These are phyloP conservation scores for Drosera capensis DNA, from an alignment of 148 eudicot genomes.

Conservation along the genomic window DNA sequence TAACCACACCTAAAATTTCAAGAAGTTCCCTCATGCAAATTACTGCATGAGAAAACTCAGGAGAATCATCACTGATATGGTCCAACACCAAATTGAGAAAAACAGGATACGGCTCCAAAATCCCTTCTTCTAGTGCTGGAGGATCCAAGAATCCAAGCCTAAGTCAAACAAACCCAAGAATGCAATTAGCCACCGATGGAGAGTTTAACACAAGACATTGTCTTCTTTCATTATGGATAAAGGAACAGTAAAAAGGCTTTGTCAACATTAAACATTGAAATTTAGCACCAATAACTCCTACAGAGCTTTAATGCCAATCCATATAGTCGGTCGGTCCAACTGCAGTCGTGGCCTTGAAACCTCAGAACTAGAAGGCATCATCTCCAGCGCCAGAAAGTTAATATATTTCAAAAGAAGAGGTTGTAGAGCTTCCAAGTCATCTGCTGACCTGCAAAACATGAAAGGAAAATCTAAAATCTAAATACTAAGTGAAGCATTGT, in stretches of 20 bases:
- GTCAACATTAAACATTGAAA: constrained; percentile 7
- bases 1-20: constrained; percentile 70
- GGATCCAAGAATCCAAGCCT: constrained; percentile 96
- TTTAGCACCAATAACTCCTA: constrained; percentile 29
- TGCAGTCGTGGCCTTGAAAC: constrained; percentile 64
- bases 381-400: constrained; percentile 60
- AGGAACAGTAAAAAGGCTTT: not conserved
- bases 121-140: constrained; percentile 94
- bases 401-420: constrained; percentile 75
- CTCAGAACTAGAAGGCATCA: constrained; percentile 21
- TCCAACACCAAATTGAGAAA: constrained; percentile 84
- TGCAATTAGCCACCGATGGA: constrained; percentile 9
- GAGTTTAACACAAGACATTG: not conserved
- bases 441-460: constrained; percentile 31
- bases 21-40: constrained; percentile 84
- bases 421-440: constrained; percentile 78
- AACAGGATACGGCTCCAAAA: constrained; percentile 80
- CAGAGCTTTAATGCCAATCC: constrained; percentile 98
- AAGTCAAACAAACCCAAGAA: constrained; percentile 12
- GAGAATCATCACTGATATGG: constrained; percentile 93
- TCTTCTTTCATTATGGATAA: not conserved
- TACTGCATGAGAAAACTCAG: constrained; percentile 90
- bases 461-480: not conserved
- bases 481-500: not conserved
- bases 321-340: constrained; percentile 66